Evolutionary conservation across 371 early-diverging fungal genomes (phyloP).

Genomic region (Mycotypha africana): DNA sequence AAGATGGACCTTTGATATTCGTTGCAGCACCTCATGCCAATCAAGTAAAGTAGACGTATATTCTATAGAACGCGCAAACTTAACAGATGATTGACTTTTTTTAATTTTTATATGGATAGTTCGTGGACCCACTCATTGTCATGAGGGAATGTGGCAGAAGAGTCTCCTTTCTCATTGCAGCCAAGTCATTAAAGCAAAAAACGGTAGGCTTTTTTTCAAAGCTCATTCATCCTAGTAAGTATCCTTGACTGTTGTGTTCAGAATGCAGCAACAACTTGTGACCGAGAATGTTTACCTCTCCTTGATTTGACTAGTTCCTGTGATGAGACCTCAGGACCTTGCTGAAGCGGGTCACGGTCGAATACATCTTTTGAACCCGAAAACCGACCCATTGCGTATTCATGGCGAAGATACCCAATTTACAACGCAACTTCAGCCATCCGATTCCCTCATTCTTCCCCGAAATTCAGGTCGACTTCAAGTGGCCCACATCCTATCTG

Average conservation of each 20-base stretch:
- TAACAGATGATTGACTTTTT: too few relatives aligned
- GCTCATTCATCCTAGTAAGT: slow-evolving; percentile 63
- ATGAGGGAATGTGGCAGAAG: slow-evolving; percentile 75
- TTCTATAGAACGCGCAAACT: background rate
- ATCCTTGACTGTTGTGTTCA: background rate
- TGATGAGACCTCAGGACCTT: slow-evolving; percentile 85
- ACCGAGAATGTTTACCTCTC: background rate
- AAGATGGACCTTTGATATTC: slow-evolving; percentile 86
- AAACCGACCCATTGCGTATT: slow-evolving; percentile 60
- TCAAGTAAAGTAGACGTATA: slow-evolving; percentile 62
- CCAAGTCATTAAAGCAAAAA: slow-evolving; percentile 81
- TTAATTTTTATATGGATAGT: too few relatives aligned
- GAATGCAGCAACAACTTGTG: background rate
- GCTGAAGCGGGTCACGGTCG: slow-evolving; percentile 67
- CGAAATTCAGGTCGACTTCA: slow-evolving; percentile 47
- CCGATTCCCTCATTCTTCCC: slow-evolving; percentile 58
- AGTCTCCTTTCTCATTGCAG: slow-evolving; percentile 83
- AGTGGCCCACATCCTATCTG: slow-evolving; percentile 70
- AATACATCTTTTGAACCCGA: slow-evolving; percentile 58
- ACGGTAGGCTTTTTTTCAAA: slow-evolving; percentile 80
- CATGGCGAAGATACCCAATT: slow-evolving; percentile 71
- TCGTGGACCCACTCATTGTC: slow-evolving; percentile 90
- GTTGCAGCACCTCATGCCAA: slow-evolving; percentile 96
- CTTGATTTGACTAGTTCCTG: slow-evolving; percentile 66
- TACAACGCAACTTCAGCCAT: slow-evolving; percentile 54